These are phyloP conservation scores for Yarrowia bubula DNA, from an alignment of 805 yeast genomes.

Conservation along the genomic window DNA sequence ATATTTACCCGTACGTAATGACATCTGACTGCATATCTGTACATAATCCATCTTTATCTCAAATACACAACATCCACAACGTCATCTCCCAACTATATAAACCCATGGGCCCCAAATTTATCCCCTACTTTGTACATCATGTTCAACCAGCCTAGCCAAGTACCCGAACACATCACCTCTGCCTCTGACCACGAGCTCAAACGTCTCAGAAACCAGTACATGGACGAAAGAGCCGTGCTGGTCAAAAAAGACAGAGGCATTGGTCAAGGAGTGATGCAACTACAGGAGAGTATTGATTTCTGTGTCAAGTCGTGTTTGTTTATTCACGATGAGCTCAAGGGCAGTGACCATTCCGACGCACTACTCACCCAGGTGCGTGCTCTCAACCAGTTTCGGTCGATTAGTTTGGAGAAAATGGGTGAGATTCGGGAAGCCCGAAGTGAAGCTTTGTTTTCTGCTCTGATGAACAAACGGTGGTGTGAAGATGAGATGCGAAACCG, in stretches of 20 bases:
- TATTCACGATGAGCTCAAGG: constrained; percentile 4
- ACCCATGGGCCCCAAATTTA: not conserved
- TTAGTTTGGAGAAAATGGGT: constrained; percentile 13
- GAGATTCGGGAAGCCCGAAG: not conserved
- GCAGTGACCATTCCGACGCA: not conserved
- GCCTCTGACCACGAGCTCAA: constrained; percentile 1
- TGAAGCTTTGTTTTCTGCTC: constrained; percentile 2
- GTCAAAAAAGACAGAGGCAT: not conserved
- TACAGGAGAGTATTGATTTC: constrained; percentile 6
- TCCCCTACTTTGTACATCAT: not conserved
- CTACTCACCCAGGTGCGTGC: not conserved
- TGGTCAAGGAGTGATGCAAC: constrained; percentile 8
- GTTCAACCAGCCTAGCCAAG: constrained; percentile 15
- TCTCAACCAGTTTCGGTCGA: constrained; percentile 1
- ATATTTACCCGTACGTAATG: no score
- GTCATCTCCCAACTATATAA: not conserved
- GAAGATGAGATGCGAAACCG: constrained; percentile 11
- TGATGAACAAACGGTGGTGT: constrained; percentile 3
- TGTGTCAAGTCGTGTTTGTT: constrained; percentile 10
- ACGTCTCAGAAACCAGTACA: not conserved
- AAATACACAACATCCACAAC: not conserved
- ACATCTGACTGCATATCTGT: no score
- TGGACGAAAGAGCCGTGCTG: not conserved
- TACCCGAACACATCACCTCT: not conserved
- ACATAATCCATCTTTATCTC: not conserved